Conservation (phyloP, 257 asterid genomes). For the Anisodus acutangulus region DNA sequence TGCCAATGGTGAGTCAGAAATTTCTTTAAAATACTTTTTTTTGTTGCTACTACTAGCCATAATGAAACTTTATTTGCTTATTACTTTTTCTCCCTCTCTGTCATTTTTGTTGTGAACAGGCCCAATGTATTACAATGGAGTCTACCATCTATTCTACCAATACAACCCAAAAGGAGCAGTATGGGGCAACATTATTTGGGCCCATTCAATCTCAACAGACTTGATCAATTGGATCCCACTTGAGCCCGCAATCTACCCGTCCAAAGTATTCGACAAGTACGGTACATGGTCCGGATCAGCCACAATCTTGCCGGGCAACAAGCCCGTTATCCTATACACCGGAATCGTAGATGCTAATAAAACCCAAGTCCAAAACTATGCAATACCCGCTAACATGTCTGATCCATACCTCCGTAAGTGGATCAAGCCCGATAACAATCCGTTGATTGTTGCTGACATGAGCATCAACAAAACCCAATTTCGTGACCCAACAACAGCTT, state of each 20-base stretch:
- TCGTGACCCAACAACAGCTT: slow-evolving; percentile 86
- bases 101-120: slow-evolving; percentile 38
- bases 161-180: slow-evolving; percentile 74
- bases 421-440: slow-evolving; percentile 82
- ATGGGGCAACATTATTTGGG: slow-evolving; percentile 89
- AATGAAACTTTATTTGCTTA: neutral
- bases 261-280: slow-evolving; percentile 59
- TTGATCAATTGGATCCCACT: slow-evolving; percentile 62
- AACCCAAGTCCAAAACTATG: slow-evolving; percentile 82
- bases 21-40: no score
- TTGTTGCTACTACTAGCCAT: neutral
- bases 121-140: slow-evolving; percentile 74
- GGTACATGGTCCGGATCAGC: slow-evolving; percentile 96
- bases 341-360: slow-evolving; percentile 57
- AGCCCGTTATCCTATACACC: slow-evolving; percentile 72
- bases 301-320: slow-evolving; percentile 66
- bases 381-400: slow-evolving; percentile 62
- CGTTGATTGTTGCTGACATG: slow-evolving; percentile 48
- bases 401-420: slow-evolving; percentile 66
- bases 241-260: slow-evolving; percentile 58
- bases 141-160: slow-evolving; percentile 77
- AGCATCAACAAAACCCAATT: slow-evolving; percentile 56
- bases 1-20: slow-evolving; percentile 45
- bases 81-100: neutral
- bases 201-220: slow-evolving; percentile 73